phyloP scores from a whole-genome alignment of 768 basidiomycete genomes.

The Mycena capillaripes region DNA sequence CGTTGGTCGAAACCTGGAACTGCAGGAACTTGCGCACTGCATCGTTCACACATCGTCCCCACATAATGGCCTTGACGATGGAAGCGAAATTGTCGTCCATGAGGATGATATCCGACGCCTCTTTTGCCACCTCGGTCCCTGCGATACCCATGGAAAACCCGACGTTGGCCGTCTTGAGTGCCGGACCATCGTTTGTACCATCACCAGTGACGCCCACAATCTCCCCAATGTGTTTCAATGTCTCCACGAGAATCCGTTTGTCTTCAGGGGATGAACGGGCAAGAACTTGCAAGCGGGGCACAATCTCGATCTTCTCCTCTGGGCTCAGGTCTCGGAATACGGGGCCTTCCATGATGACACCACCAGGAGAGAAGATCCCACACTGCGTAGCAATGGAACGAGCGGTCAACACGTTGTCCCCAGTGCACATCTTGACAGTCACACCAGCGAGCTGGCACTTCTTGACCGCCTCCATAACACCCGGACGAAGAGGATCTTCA shows the following conservation, averaged over 20 bases:
- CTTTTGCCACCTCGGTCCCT: constrained; percentile 98
- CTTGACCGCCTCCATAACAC: constrained; percentile 90
- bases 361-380: constrained; percentile 93
- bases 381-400: constrained; percentile 98
- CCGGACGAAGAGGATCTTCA: constrained; percentile 93
- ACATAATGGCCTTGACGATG: constrained; percentile 98
- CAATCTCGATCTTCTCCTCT: constrained; percentile 81
- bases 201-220: constrained; percentile 97
- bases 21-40: constrained; percentile 97
- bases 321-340: constrained; percentile 86
- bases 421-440: constrained; percentile 97
- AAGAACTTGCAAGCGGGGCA: constrained; percentile 94
- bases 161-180: constrained; percentile 94
- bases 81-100: constrained; percentile 98
- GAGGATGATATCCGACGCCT: constrained; percentile 98
- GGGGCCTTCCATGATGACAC: constrained; percentile 98
- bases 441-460: constrained; percentile 93
- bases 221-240: constrained; percentile 87
- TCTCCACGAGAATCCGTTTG: constrained; percentile 94
- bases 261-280: constrained; percentile 98
- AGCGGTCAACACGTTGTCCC: constrained; percentile 95
- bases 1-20: constrained; percentile 95
- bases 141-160: constrained; percentile 98
- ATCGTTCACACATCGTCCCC: constrained; percentile 99
- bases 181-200: constrained; percentile 98